phyloP scores from a whole-genome alignment of 805 yeast species.

The Barnettozyma vustinii region DNA sequence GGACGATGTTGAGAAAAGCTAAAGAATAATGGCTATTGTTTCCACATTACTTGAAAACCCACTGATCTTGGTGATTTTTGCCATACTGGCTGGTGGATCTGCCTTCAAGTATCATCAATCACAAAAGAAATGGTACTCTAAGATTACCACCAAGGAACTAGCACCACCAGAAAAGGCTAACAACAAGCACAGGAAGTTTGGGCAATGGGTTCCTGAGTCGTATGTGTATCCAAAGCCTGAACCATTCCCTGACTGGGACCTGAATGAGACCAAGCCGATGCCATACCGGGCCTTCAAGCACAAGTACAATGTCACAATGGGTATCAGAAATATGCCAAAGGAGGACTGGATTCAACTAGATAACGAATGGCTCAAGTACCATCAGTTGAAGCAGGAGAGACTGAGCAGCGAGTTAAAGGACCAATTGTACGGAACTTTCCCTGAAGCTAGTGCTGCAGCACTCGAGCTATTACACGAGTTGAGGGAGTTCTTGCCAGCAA shows the following conservation, averaged over 20 bases:
- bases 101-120: background rate
- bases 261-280: constrained; percentile 15
- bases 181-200: constrained; percentile 42
- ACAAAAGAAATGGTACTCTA: constrained; percentile 4
- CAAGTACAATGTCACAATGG: constrained; percentile 63
- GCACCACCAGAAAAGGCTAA: constrained; percentile 31
- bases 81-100: background rate
- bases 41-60: background rate
- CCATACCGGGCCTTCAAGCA: constrained; percentile 50
- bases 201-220: constrained; percentile 50
- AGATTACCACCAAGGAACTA: constrained; percentile 18
- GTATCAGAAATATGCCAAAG: constrained; percentile 58
- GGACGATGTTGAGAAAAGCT: background rate
- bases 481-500: constrained; percentile 44
- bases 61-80: background rate
- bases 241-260: constrained; percentile 30
- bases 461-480: constrained; percentile 51
- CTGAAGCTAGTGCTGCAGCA: constrained; percentile 48
- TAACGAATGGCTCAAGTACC: constrained; percentile 56
- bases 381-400: constrained; percentile 46
- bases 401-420: constrained; percentile 40
- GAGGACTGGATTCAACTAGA: constrained; percentile 64
- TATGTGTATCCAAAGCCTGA: constrained; percentile 45
- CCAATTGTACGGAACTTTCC: constrained; percentile 39
- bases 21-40: constrained; percentile 1